These are phyloP conservation scores for Carallia brachiata DNA, from an alignment of 345 rosid genomes.

Conservation along the genomic window DNA sequence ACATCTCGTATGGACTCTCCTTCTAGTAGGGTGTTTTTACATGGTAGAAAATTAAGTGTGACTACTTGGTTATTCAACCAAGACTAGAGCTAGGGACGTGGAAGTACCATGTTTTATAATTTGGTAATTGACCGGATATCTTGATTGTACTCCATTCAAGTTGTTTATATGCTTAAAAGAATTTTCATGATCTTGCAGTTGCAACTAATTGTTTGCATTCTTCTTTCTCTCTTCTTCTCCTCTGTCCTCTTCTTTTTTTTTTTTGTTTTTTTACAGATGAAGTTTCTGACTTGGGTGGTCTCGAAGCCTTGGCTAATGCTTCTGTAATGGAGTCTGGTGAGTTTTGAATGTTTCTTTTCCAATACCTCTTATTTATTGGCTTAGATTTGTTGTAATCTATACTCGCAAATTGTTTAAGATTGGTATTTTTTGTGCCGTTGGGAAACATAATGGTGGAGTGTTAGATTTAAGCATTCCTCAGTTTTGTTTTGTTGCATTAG, in stretches of 20 bases:
- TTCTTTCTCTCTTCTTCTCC: neutral
- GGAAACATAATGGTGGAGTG: too few species aligned
- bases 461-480: too few species aligned
- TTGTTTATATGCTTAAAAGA: neutral
- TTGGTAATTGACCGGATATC: conserved; percentile 3
- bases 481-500: too few species aligned
- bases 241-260: neutral
- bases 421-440: too few species aligned
- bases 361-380: neutral
- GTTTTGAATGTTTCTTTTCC: neutral
- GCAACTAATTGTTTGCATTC: neutral
- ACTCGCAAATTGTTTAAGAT: too few species aligned
- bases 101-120: neutral
- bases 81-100: neutral
- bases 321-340: conserved; percentile 31
- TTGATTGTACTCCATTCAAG: neutral
- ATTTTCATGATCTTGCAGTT: too few species aligned
- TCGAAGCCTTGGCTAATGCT: conserved; percentile 29
- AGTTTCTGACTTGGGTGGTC: conserved; percentile 20
- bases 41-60: neutral
- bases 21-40: neutral
- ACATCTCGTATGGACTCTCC: neutral
- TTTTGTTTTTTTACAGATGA: conserved; percentile 25
- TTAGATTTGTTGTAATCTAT: neutral
- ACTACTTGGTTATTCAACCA: neutral